Base-by-base conservation (phyloP, 768 basidiomycete genomes). In the Phaeotremella fagi region DNA sequence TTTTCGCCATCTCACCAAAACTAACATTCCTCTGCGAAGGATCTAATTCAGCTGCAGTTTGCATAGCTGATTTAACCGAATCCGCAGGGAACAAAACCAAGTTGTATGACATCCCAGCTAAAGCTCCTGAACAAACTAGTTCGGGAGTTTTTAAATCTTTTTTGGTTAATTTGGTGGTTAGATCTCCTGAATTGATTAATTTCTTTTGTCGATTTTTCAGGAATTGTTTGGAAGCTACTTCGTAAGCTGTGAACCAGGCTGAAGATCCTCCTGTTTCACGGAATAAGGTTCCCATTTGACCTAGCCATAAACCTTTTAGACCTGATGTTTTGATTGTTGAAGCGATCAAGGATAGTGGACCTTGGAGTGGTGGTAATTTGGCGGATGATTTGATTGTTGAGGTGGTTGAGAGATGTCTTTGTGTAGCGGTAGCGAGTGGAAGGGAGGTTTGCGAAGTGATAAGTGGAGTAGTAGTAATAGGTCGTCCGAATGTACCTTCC, bases 1-100 rank as follows among this genome's bases (percentile, higher is more conserved):
- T 82, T 64, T 70, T 79, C 29, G 82, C 83, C 46, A 83, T 87
- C 28, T 36, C 80, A 79, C 64, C 75, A 70, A 76, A 75, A 43
- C 41, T 41, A 50, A 44, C 42, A 37, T 25, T n/a, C 18, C 49
- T 33, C 48, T 28, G 11, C 52, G 46, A 46, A 28, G 63, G 69
- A 26, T 87, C 79, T 52, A 94, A 78, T 74, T 95, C 92, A 48
- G 87, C 86, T 71, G 86, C 87, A 0, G 94, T 98, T 79, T 97
- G 94, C 70, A 98, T 88, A 53, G 89, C 81, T 58, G 86, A 88
- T 80, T 98, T 98, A 64, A 97, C 81, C 25, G 88, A 87, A 75
- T 98, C 94, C 3, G 91, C 91, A 0, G 94, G 94, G 79, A 92
- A 97, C 48, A 94, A 79, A n/a, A 88, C 80, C 64, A 92, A 76